Conservation (phyloP, 805 yeast genomes). For the Candida quercuum region DNA sequence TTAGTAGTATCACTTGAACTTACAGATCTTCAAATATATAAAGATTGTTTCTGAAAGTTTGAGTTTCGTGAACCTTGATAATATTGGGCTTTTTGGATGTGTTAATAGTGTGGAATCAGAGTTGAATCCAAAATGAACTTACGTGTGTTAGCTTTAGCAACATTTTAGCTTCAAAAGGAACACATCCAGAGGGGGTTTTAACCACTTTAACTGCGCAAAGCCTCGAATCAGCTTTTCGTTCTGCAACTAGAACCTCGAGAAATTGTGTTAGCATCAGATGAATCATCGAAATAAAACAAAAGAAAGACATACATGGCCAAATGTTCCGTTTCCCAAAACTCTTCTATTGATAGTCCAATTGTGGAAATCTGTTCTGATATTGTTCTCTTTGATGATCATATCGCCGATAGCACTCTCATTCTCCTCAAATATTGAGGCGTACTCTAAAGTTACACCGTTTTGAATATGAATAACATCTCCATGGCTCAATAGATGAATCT, state of each 20-base stretch:
- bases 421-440: constrained; percentile 12
- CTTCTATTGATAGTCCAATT: constrained; percentile 39
- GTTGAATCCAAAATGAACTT: constrained; percentile 12
- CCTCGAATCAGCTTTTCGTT: constrained; percentile 18
- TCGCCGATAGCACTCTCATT: constrained; percentile 11
- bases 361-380: constrained; percentile 19
- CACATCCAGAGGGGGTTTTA: constrained; percentile 23
- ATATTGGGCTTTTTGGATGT: constrained; percentile 37
- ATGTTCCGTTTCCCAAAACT: constrained; percentile 50
- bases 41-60: constrained; percentile 22
- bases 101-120: constrained; percentile 2
- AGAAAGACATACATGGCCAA: constrained; percentile 50
- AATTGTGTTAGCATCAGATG: neutral
- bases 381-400: constrained; percentile 16
- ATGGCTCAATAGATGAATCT: constrained; percentile 29
- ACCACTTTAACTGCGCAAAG: constrained; percentile 48
- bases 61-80: constrained; percentile 37
- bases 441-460: constrained; percentile 22
- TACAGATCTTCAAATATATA: constrained; percentile 43
- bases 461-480: constrained; percentile 37
- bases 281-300: too few species aligned
- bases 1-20: constrained; percentile 3
- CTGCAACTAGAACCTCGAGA: constrained; percentile 28
- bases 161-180: constrained; percentile 39
- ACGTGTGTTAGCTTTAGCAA: constrained; percentile 35